Evolutionary conservation across 1,284 basidiomycete species (phyloP).

Genomic region (Abortiporus biennis): DNA sequence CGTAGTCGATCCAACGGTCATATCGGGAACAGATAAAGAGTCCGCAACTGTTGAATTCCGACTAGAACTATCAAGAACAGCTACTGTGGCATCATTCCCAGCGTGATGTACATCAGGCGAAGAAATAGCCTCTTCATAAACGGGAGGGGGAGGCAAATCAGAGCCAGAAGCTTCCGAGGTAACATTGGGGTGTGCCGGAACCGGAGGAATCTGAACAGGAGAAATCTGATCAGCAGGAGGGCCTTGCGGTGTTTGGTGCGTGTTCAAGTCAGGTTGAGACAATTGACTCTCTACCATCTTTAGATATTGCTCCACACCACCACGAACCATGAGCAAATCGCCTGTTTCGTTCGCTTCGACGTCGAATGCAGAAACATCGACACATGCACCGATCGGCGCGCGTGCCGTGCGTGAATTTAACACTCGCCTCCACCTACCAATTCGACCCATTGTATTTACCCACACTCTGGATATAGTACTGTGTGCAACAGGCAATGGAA

Average conservation of each 20-base stretch:
- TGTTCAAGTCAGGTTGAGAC: constrained; percentile 6
- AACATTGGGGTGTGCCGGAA: not conserved
- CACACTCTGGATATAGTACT: constrained; percentile 69
- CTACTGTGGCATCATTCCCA: too few species aligned
- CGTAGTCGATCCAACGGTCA: not conserved
- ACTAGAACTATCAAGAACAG: too few species aligned
- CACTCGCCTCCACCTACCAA: constrained; percentile 79
- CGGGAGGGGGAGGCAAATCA: too few species aligned
- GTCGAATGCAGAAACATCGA: constrained; percentile 63
- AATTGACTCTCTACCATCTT: constrained; percentile 45
- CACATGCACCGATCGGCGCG: constrained; percentile 37
- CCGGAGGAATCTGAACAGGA: not conserved
- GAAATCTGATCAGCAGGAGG: not conserved
- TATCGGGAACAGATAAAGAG: not conserved
- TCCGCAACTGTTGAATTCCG: not conserved
- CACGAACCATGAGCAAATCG: constrained; percentile 53
- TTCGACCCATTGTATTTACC: constrained; percentile 73
- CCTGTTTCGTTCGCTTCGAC: constrained; percentile 48
- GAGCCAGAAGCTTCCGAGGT: too few species aligned
- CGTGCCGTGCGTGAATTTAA: constrained; percentile 47
- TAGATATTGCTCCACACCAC: constrained; percentile 61
- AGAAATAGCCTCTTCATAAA: not conserved
- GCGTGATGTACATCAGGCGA: not conserved
- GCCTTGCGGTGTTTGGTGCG: not conserved
- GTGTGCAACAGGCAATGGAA: constrained; percentile 49